Percentiles rank a stretch among this genome's conserved stretches.
Evolutionary conservation across 2,329 filamentous ascomycete genomes (phyloP).

Genomic region (Fusarium poae): DNA sequence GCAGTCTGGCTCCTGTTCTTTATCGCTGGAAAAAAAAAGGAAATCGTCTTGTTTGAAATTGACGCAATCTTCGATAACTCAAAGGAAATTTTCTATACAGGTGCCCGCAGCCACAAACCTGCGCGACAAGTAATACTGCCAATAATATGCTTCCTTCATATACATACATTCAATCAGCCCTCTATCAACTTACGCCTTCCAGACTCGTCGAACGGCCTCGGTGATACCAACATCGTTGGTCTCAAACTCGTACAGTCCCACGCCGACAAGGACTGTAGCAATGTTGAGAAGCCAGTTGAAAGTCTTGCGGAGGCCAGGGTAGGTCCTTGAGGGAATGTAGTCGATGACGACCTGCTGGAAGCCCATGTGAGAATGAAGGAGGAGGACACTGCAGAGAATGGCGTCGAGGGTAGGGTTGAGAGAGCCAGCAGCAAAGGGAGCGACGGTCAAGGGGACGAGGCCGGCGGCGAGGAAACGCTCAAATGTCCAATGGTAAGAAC

Average conservation of each 20-base stretch:
- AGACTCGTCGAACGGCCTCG: constrained; percentile 88
- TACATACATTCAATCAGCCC: constrained; percentile 9
- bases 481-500: constrained; percentile 98
- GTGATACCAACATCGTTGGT: constrained; percentile 97
- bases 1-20: not conserved
- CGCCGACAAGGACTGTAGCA: constrained; percentile 82
- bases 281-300: constrained; percentile 83
- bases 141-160: constrained; percentile 33
- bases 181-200: constrained; percentile 74
- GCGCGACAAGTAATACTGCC: constrained; percentile 41
- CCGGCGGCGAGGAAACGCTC: constrained; percentile 86
- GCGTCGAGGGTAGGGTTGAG: constrained; percentile 92
- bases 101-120: constrained; percentile 44
- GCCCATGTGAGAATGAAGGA: constrained; percentile 95
- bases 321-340: constrained; percentile 82
- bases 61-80: constrained; percentile 39
- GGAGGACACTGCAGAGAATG: constrained; percentile 81
- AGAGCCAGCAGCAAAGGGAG: constrained; percentile 91
- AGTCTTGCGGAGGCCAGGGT: constrained; percentile 75
- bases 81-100: constrained; percentile 49
- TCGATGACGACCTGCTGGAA: constrained; percentile 93
- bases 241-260: constrained; percentile 98
- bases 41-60: constrained; percentile 26
- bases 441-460: constrained; percentile 87
- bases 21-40: not conserved